A percentile compares a stretch with the other conserved stretches of the same genome.
Evolutionary conservation across 164 flowering plant species (phyloP).

Genomic region (Protea cynaroides): DNA sequence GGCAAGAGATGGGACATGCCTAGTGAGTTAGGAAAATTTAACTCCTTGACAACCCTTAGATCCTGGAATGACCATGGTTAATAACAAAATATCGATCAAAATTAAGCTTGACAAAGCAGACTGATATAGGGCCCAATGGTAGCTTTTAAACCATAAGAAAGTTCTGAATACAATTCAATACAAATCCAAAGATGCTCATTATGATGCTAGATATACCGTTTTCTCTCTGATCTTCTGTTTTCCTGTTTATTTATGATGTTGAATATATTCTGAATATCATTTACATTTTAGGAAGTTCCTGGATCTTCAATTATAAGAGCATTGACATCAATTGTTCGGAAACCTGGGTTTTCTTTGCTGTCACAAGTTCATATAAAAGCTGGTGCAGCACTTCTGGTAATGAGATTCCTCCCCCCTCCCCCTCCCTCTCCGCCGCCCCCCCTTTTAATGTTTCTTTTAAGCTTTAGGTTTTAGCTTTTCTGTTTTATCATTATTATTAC

Average conservation of each 20-base stretch:
- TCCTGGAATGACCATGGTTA: too few species aligned
- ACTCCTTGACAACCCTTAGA: too few species aligned
- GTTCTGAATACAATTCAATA: too few species aligned
- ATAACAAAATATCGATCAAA: too few species aligned
- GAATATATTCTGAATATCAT: conserved; percentile 4
- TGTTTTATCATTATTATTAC: background rate
- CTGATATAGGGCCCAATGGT: too few species aligned
- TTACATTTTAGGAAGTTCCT: conserved; percentile 48
- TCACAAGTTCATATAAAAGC: conserved; percentile 64
- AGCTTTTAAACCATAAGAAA: too few species aligned
- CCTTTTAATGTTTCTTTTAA: background rate
- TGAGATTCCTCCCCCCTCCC: background rate
- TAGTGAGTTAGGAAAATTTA: too few species aligned
- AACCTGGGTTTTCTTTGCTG: conserved; percentile 53
- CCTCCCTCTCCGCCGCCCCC: too few species aligned
- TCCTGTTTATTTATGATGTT: background rate
- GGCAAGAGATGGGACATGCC: too few species aligned
- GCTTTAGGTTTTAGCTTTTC: background rate
- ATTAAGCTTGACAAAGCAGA: too few species aligned
- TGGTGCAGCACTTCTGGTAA: conserved; percentile 71
- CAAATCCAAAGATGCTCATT: too few species aligned
- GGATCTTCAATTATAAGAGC: conserved; percentile 58
- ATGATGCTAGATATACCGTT: background rate
- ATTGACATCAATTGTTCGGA: conserved; percentile 45
- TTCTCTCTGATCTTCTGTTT: background rate